Evolutionary conservation across 139 green algal genomes (phyloP), one percentile per base, ranked within the genome.

Genomic region (Picochlorum sp.): DNA sequence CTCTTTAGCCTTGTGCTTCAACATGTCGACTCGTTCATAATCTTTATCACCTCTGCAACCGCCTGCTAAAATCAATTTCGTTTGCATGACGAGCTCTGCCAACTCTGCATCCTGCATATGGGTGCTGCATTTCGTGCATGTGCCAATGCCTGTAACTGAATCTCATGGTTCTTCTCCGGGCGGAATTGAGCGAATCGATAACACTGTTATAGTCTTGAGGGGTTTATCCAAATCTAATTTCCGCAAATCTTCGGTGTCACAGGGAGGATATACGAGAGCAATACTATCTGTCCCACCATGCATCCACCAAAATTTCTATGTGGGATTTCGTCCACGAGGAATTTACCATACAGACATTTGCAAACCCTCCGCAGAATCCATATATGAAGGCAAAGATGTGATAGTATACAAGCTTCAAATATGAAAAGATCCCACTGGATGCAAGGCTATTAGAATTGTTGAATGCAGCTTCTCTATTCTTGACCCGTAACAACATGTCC

Each of bases 121-220:
- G 4, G 32, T 2, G 69, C 73, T 21, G 32, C 45, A 15, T 45
- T n/a, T 10, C 76, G 62, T 24, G 76, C 77, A 1, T 37, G 38
- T 0, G 73, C 67, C 57, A 80, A 68, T 13, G 79, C 79, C 5
- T 62, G 45, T 34, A 85, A 65, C 34, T 77, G 73, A 73, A 78
- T 10, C 1, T 26, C 45, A 51, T 95, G 89, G 61, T 95, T 83
- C 82, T 98, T 98, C 73, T 97, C 92, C 3, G 90, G 90, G 16
- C 90, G 69, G 73, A 98, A 98, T 81, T 97, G 92, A 1, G 82
- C 86, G 16, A 98, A 98, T 77, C 2, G 80, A 92, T 4, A 97
- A 63, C 3, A 98, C 15, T 76, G 81, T 92, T 15, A 86, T 67
- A 16, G 74, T 74, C 75, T 91, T 90, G 11, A 90, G 73, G 54